These are phyloP conservation scores for Groenewaldozyma sp. DNA, from an alignment of 1,139 yeast genomes.

Conservation along the genomic window DNA sequence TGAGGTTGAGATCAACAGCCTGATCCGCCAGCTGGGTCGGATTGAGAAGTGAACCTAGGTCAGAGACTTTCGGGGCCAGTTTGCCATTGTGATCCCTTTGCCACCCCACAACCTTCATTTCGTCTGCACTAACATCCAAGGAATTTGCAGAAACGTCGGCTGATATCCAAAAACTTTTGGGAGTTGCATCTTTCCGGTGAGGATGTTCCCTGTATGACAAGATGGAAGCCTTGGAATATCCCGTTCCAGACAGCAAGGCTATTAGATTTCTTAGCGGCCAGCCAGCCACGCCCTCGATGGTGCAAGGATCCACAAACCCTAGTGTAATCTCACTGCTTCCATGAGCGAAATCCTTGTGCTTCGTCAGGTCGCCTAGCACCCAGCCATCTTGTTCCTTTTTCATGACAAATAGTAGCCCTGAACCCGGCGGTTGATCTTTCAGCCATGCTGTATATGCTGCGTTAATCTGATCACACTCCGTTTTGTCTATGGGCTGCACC, in stretches of 20 bases:
- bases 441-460: conserved; percentile 17
- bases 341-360: conserved; percentile 13
- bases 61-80: conserved; percentile 73
- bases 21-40: conserved; percentile 80
- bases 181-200: conserved; percentile 7
- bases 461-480: conserved; percentile 5
- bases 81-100: conserved; percentile 68
- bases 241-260: conserved; percentile 38
- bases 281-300: conserved; percentile 42
- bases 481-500: conserved; percentile 8
- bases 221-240: conserved; percentile 37
- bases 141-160: conserved; percentile 11
- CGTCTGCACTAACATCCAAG: conserved; percentile 5
- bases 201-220: conserved; percentile 25
- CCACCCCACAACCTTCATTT: conserved; percentile 64
- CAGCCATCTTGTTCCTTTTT: conserved; percentile 19
- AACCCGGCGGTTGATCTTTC: conserved; percentile 8
- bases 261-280: conserved; percentile 59
- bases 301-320: conserved; percentile 56
- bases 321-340: conserved; percentile 22
- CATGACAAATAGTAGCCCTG: conserved; percentile 28
- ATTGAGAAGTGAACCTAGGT: conserved; percentile 68
- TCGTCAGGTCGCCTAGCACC: conserved; percentile 22
- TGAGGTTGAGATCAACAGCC: conserved; percentile 81
- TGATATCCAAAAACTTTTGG: conserved; percentile 23